Evolutionary conservation across 306 rosid species (phyloP).

Genomic region (Rosa rugosa): DNA sequence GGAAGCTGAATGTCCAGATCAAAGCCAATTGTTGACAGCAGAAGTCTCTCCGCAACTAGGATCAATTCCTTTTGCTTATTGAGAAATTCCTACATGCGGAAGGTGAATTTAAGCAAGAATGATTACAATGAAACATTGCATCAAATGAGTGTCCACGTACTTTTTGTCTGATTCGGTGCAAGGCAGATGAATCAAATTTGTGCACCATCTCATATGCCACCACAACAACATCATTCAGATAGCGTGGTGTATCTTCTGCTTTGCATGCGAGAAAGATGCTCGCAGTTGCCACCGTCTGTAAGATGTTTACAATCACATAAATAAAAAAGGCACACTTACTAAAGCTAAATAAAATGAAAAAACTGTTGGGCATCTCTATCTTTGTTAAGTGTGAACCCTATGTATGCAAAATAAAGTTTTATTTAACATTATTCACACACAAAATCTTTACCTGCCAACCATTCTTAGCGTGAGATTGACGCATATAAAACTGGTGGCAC

Average conservation of each 20-base stretch:
- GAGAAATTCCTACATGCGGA: conserved; percentile 35
- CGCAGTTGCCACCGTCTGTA: conserved; percentile 48
- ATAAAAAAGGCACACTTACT: neutral
- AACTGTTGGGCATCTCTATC: neutral
- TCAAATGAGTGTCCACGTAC: conserved; percentile 23
- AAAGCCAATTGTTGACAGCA: conserved; percentile 46
- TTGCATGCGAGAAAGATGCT: conserved; percentile 50
- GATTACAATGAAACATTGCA: neutral
- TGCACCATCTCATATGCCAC: conserved; percentile 40
- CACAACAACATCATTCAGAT: conserved; percentile 43
- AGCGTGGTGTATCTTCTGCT: conserved; percentile 48
- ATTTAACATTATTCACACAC: neutral
- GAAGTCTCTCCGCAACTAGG: conserved; percentile 40
- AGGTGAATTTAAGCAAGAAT: conserved; percentile 10
- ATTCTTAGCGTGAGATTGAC: conserved; percentile 52
- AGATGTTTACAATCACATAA: conserved; percentile 7
- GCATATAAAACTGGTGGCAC: conserved; percentile 56
- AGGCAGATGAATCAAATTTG: conserved; percentile 43
- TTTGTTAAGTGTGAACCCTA: neutral
- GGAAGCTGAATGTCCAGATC: conserved; percentile 50
- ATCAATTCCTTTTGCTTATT: conserved; percentile 45
- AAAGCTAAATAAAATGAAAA: neutral
- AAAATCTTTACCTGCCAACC: conserved; percentile 49
- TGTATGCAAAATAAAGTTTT: neutral
- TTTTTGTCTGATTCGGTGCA: conserved; percentile 39